These are phyloP conservation scores for Wallacemonas sp. DNA, from an alignment of 208 protist species.

Conservation along the genomic window DNA sequence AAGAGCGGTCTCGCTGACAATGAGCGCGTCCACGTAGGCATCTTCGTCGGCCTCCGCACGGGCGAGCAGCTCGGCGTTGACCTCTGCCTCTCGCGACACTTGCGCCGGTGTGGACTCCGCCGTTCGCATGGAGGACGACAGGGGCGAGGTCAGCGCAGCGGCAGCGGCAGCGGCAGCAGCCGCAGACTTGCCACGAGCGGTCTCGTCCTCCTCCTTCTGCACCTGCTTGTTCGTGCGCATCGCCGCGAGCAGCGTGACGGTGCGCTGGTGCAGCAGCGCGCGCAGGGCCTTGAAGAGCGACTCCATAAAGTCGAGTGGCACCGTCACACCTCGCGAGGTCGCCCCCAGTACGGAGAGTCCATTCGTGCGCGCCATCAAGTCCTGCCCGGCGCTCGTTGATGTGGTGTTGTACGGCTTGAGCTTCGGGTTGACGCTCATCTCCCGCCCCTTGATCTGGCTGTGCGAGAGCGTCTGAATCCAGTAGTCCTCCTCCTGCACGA, in stretches of 20 bases:
- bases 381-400: neutral
- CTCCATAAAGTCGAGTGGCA: slow-evolving; percentile 50
- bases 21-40: slow-evolving; percentile 22
- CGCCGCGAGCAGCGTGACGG: slow-evolving; percentile 28
- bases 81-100: neutral
- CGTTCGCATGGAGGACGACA: neutral
- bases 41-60: slow-evolving; percentile 17
- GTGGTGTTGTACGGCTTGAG: slow-evolving; percentile 1
- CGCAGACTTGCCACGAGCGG: too few species aligned
- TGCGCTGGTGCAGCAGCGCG: slow-evolving; percentile 42
- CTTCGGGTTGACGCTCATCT: slow-evolving; percentile 23
- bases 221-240: neutral
- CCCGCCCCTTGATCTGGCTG: slow-evolving; percentile 5
- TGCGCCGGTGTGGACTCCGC: neutral
- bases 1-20: slow-evolving; percentile 33
- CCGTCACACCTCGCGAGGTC: slow-evolving; percentile 16
- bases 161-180: too few species aligned
- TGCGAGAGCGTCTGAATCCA: slow-evolving; percentile 35
- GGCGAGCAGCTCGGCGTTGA: neutral
- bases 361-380: slow-evolving; percentile 22
- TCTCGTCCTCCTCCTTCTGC: neutral
- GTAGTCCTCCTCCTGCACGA: slow-evolving; percentile 60
- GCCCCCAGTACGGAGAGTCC: slow-evolving; percentile 16
- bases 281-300: slow-evolving; percentile 46
- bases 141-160: neutral